Percentiles rank a stretch among this genome's conserved stretches.
Evolutionary conservation across 208 protist species (phyloP).

Genomic region (Leishmania tropica): DNA sequence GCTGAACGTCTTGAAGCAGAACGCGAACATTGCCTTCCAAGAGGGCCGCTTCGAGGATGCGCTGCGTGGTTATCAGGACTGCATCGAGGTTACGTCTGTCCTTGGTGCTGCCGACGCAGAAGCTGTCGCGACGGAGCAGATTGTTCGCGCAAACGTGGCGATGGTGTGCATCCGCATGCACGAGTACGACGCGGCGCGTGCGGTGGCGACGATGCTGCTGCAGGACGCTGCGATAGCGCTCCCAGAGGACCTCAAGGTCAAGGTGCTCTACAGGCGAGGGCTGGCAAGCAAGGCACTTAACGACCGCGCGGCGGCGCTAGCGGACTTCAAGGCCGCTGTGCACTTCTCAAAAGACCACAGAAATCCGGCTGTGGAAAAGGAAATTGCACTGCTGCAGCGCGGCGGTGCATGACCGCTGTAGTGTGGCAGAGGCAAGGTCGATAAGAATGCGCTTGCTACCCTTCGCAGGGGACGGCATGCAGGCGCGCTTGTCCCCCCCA

Average conservation of each 20-base stretch:
- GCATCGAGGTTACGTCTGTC: slow-evolving; percentile 55
- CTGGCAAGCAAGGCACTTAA: slow-evolving; percentile 64
- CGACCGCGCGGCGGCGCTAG: slow-evolving; percentile 58
- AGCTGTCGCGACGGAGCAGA: slow-evolving; percentile 50
- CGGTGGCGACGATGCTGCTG: slow-evolving; percentile 78
- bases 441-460: not conserved
- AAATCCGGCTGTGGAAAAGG: slow-evolving; percentile 51
- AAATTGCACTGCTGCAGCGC: slow-evolving; percentile 44
- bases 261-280: slow-evolving; percentile 80
- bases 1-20: slow-evolving; percentile 51
- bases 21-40: slow-evolving; percentile 69
- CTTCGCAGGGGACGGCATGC: not conserved
- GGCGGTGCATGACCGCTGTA: not conserved
- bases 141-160: slow-evolving; percentile 74
- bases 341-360: slow-evolving; percentile 55
- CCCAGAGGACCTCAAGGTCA: slow-evolving; percentile 59
- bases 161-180: slow-evolving; percentile 70
- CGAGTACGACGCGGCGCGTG: slow-evolving; percentile 68
- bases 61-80: slow-evolving; percentile 72
- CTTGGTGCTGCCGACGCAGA: slow-evolving; percentile 54
- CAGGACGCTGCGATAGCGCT: slow-evolving; percentile 49
- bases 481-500: not conserved
- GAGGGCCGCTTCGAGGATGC: slow-evolving; percentile 66
- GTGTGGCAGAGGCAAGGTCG: not conserved
- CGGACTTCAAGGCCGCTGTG: slow-evolving; percentile 73